A percentile compares a stretch with the other conserved stretches of the same genome.
phyloP scores from a whole-genome alignment of 768 basidiomycete genomes.

The Gyrodon lividus region DNA sequence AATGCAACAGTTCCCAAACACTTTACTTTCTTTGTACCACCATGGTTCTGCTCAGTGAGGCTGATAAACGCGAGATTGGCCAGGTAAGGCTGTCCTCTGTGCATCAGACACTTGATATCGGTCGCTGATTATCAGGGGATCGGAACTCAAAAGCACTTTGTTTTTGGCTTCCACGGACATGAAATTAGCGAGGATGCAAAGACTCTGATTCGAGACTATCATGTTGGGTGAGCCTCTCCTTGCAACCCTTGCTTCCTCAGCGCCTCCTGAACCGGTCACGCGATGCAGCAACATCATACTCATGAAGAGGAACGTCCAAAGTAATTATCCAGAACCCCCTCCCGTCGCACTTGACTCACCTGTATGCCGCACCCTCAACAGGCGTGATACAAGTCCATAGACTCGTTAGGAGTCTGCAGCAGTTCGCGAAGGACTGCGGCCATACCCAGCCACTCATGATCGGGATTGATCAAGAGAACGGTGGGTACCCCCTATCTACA shows the following conservation, averaged over 20 bases:
- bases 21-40: background rate
- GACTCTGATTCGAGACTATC: conserved; percentile 58
- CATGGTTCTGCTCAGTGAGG: conserved; percentile 34
- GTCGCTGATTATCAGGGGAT: background rate
- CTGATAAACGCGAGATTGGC: conserved; percentile 44
- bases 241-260: background rate
- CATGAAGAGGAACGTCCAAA: conserved; percentile 65
- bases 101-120: no score
- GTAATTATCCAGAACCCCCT: conserved; percentile 27
- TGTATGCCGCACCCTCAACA: conserved; percentile 18
- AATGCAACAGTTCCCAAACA: background rate
- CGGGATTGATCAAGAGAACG: conserved; percentile 76
- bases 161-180: conserved; percentile 66
- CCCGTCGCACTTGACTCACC: background rate
- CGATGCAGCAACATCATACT: conserved; percentile 54
- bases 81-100: conserved; percentile 32
- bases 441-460: conserved; percentile 59
- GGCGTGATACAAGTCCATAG: conserved; percentile 50
- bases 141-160: conserved; percentile 55
- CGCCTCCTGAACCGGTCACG: background rate
- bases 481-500: conserved; percentile 27
- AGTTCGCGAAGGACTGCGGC: conserved; percentile 53
- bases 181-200: conserved; percentile 50
- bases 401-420: conserved; percentile 51
- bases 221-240: conserved; percentile 45